Evolutionary conservation across 371 early-diverging fungal genomes (phyloP).

Genomic region (Mortierella sp.): DNA sequence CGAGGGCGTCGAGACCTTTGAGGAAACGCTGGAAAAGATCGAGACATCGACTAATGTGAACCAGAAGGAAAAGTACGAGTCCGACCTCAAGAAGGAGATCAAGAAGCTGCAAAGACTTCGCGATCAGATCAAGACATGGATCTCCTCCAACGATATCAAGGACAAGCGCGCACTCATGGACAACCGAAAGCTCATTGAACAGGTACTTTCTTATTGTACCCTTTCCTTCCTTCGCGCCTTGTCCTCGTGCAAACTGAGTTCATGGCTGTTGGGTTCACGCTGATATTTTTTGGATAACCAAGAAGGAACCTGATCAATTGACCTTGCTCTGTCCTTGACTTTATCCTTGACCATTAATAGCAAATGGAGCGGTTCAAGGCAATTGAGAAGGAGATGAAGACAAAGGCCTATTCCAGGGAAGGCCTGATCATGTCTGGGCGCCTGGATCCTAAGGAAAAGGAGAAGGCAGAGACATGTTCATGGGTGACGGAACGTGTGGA

Average conservation of each 20-base stretch:
- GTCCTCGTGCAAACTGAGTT: neutral
- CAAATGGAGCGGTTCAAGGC: constrained; percentile 99
- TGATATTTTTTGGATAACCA: neutral
- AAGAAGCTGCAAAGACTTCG: constrained; percentile 96
- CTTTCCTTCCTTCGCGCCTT: neutral
- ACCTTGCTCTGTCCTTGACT: neutral
- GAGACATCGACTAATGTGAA: constrained; percentile 82
- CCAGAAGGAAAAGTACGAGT: constrained; percentile 97
- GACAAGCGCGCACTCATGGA: constrained; percentile 93
- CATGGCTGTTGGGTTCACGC: neutral
- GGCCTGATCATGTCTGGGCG: constrained; percentile 85
- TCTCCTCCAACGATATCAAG: constrained; percentile 93
- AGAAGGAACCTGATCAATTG: neutral
- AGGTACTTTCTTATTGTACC: constrained; percentile 56
- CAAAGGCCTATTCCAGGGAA: constrained; percentile 97
- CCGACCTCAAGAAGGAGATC: constrained; percentile 97
- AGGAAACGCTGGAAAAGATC: constrained; percentile 92
- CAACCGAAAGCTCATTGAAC: constrained; percentile 93
- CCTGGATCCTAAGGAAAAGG: constrained; percentile 94
- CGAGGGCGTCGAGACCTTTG: constrained; percentile 96
- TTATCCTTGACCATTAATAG: constrained; percentile 45
- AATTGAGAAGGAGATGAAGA: constrained; percentile 97
- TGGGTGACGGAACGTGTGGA: constrained; percentile 90
- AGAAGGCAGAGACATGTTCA: constrained; percentile 84
- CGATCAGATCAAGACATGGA: constrained; percentile 98